Evolutionary conservation across 208 protist species (phyloP).

Genomic region (Leishmania martiniquensis): DNA sequence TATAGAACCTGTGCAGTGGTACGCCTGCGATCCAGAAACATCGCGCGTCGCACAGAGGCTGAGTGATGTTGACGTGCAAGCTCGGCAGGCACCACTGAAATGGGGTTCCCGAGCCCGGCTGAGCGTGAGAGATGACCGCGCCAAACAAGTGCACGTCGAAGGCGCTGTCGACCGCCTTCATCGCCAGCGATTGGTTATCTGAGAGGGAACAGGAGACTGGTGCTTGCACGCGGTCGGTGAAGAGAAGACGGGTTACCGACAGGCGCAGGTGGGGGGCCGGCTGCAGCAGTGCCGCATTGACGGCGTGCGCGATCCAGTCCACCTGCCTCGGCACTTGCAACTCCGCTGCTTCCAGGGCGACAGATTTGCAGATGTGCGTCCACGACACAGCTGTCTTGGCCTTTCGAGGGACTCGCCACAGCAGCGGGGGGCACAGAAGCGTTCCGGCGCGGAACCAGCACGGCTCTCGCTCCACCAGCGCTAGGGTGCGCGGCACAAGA

Average conservation of each 20-base stretch:
- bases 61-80: slow-evolving; percentile 2
- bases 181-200: not conserved
- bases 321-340: slow-evolving; percentile 16
- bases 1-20: slow-evolving; percentile 15
- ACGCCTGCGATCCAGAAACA: slow-evolving; percentile 8
- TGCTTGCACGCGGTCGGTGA: not conserved
- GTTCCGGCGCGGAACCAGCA: slow-evolving; percentile 28
- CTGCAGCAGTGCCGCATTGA: not conserved
- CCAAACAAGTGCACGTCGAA: not conserved
- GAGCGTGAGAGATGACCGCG: slow-evolving; percentile 5
- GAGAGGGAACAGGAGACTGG: not conserved
- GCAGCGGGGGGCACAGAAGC: slow-evolving; percentile 22
- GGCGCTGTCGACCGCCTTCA: not conserved
- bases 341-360: slow-evolving; percentile 8
- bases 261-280: not conserved
- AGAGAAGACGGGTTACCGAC: not conserved
- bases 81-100: slow-evolving; percentile 15
- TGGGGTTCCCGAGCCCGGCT: not conserved
- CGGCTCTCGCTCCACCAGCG: slow-evolving; percentile 21
- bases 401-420: slow-evolving; percentile 10
- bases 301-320: slow-evolving; percentile 13
- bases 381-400: slow-evolving; percentile 8
- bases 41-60: slow-evolving; percentile 14
- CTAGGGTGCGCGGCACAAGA: slow-evolving; percentile 15
- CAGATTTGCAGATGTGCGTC: slow-evolving; percentile 19